Conservation (phyloP, 352 stramenopile species). For the Phytophthora agathidicida region DNA sequence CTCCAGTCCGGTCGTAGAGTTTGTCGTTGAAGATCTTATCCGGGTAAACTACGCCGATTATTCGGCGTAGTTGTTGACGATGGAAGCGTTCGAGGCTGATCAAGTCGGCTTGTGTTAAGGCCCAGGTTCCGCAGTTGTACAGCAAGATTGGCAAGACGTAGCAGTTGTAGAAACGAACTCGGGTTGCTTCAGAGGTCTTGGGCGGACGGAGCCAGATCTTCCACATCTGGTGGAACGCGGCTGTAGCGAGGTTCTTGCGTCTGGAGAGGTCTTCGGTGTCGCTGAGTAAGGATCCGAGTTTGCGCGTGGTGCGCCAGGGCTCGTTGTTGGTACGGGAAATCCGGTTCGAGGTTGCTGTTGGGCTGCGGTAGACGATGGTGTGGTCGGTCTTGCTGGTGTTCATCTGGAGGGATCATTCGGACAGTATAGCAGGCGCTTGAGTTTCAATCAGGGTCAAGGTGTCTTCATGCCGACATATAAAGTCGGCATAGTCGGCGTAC, state of each 20-base stretch:
- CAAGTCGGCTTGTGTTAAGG: background rate
- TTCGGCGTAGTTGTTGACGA: slow-evolving; percentile 5
- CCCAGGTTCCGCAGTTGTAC: slow-evolving; percentile 16
- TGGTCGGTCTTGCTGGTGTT: slow-evolving; percentile 13
- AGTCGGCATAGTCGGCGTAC: slow-evolving; percentile 6
- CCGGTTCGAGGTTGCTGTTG: background rate
- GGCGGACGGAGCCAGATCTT: slow-evolving; percentile 14
- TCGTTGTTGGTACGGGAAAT: background rate
- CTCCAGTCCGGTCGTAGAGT: slow-evolving; percentile 7
- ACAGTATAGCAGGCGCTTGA: background rate
- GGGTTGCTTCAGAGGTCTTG: slow-evolving; percentile 1
- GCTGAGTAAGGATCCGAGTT: slow-evolving; percentile 11
- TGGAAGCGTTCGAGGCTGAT: background rate
- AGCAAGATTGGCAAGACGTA: slow-evolving; percentile 13
- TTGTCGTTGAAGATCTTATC: slow-evolving; percentile 7
- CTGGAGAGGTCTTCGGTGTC: slow-evolving; percentile 6
- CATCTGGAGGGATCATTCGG: slow-evolving; percentile 4
- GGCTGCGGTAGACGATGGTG: background rate
- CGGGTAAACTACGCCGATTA: background rate
- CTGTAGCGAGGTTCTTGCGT: slow-evolving; percentile 9
- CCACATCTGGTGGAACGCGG: slow-evolving; percentile 17
- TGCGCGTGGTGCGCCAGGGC: slow-evolving; percentile 4
- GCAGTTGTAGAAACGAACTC: slow-evolving; percentile 16
- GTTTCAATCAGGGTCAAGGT: background rate
- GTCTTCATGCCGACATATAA: background rate